Percentiles rank a stretch among this genome's conserved stretches.
These are phyloP conservation scores for Marasmius tenuissimus DNA, from an alignment of 1,284 basidiomycete species.

Conservation along the genomic window DNA sequence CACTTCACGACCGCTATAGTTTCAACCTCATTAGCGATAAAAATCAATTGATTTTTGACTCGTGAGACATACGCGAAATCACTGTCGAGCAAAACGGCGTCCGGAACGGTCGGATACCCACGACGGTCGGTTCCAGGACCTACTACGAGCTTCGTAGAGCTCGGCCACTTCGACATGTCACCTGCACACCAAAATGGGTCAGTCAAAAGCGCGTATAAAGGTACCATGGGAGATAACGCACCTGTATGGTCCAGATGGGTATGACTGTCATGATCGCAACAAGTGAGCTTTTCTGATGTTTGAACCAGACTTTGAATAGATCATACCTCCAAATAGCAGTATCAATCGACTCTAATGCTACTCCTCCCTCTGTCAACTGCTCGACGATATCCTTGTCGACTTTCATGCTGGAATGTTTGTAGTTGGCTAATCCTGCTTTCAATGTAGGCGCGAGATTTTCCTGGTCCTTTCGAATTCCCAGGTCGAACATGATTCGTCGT, in stretches of 20 bases:
- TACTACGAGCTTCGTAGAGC: slow-evolving; percentile 17
- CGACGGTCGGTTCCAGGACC: slow-evolving; percentile 12
- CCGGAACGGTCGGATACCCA: slow-evolving; percentile 11
- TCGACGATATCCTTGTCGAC: slow-evolving; percentile 18
- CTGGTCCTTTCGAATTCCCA: slow-evolving; percentile 21
- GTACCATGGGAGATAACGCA: background rate
- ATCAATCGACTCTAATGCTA: slow-evolving; percentile 16
- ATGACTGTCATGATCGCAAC: slow-evolving; percentile 15
- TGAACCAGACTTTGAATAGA: background rate
- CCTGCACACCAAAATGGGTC: slow-evolving; percentile 1
- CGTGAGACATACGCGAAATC: slow-evolving; percentile 18
- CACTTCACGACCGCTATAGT: slow-evolving; percentile 11
- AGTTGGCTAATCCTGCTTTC: background rate
- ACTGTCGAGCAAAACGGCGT: slow-evolving; percentile 14
- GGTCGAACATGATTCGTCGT: slow-evolving; percentile 22
- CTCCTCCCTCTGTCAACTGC: slow-evolving; percentile 17
- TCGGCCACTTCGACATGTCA: slow-evolving; percentile 23
- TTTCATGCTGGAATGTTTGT: slow-evolving; percentile 3
- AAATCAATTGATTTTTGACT: background rate
- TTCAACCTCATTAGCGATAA: no score
- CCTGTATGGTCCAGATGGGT: slow-evolving; percentile 23
- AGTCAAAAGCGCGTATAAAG: no score
- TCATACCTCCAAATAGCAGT: slow-evolving; percentile 24
- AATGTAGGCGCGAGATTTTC: slow-evolving; percentile 15
- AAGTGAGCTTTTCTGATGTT: background rate